phyloP scores from a whole-genome alignment of 352 stramenopile species.

The Phytophthora ramorum region DNA sequence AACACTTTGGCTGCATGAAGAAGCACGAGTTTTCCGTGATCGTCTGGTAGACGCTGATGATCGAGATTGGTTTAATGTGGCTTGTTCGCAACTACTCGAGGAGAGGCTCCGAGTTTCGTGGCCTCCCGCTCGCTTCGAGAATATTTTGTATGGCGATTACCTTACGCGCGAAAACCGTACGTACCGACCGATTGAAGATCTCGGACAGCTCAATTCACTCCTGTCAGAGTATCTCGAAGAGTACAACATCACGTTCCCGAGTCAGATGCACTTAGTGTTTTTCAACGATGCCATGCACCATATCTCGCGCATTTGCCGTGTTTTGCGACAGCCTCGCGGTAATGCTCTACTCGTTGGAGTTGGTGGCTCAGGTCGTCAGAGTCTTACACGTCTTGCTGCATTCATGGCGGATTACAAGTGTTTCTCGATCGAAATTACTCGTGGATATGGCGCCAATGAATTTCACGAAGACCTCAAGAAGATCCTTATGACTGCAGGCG shows the following conservation, averaged over 20 bases:
- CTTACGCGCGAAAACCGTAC: slow-evolving; percentile 79
- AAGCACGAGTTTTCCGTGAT: slow-evolving; percentile 93
- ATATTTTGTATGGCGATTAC: slow-evolving; percentile 93
- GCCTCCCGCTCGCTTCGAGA: slow-evolving; percentile 71
- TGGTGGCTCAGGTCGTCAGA: slow-evolving; percentile 91
- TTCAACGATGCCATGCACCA: slow-evolving; percentile 96
- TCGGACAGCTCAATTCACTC: slow-evolving; percentile 75
- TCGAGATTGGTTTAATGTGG: slow-evolving; percentile 87
- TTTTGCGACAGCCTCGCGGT: slow-evolving; percentile 91
- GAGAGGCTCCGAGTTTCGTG: slow-evolving; percentile 71
- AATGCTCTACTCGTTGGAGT: slow-evolving; percentile 94
- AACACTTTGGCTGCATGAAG: slow-evolving; percentile 93
- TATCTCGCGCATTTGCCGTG: slow-evolving; percentile 92
- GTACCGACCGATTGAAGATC: slow-evolving; percentile 77
- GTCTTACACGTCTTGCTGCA: slow-evolving; percentile 88
- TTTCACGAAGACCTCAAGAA: slow-evolving; percentile 95
- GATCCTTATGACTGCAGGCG: slow-evolving; percentile 90
- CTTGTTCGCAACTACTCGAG: slow-evolving; percentile 78
- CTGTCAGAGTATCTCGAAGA: slow-evolving; percentile 93
- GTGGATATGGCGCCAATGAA: slow-evolving; percentile 89
- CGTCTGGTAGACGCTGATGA: slow-evolving; percentile 90
- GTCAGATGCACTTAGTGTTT: slow-evolving; percentile 95
- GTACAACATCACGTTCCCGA: slow-evolving; percentile 95
- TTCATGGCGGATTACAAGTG: slow-evolving; percentile 94
- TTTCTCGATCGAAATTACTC: slow-evolving; percentile 94